phyloP scores from a whole-genome alignment of 768 basidiomycete genomes.

The Brasilioporus rufonigricans region DNA sequence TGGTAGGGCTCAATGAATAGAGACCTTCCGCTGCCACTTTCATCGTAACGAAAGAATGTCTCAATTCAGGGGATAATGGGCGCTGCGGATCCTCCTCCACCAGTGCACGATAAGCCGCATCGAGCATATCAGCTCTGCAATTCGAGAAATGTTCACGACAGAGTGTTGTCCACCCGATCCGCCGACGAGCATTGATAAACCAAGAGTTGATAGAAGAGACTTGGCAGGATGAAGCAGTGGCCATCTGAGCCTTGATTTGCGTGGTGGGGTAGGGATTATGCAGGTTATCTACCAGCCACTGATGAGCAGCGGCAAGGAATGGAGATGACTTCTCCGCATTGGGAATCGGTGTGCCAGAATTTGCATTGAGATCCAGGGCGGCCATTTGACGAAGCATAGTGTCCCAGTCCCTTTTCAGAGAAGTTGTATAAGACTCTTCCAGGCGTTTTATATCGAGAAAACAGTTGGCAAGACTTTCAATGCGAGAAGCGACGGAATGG shows the following conservation, averaged over 20 bases:
- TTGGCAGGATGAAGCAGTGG: conserved; percentile 22
- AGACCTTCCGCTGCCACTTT: conserved; percentile 31
- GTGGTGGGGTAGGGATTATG: conserved; percentile 51
- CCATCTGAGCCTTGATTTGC: conserved; percentile 22
- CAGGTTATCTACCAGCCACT: conserved; percentile 46
- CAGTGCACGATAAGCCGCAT: conserved; percentile 29
- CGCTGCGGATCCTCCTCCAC: conserved; percentile 19
- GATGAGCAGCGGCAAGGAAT: conserved; percentile 24
- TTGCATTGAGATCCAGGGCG: background rate
- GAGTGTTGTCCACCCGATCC: conserved; percentile 52
- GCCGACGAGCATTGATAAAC: conserved; percentile 47
- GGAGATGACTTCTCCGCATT: background rate
- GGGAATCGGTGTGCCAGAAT: background rate
- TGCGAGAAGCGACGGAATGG: background rate
- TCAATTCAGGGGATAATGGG: conserved; percentile 13
- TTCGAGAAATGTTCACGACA: conserved; percentile 31
- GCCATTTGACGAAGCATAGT: conserved; percentile 4
- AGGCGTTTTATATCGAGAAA: background rate
- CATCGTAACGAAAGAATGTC: conserved; percentile 30
- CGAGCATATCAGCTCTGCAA: conserved; percentile 25
- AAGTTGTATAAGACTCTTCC: background rate
- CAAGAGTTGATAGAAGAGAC: conserved; percentile 39
- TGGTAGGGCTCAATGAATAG: conserved; percentile 26
- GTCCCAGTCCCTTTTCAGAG: conserved; percentile 2
- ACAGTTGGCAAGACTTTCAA: conserved; percentile 2